phyloP scores from a whole-genome alignment of 306 rosid genomes.

The Urtica urens region DNA sequence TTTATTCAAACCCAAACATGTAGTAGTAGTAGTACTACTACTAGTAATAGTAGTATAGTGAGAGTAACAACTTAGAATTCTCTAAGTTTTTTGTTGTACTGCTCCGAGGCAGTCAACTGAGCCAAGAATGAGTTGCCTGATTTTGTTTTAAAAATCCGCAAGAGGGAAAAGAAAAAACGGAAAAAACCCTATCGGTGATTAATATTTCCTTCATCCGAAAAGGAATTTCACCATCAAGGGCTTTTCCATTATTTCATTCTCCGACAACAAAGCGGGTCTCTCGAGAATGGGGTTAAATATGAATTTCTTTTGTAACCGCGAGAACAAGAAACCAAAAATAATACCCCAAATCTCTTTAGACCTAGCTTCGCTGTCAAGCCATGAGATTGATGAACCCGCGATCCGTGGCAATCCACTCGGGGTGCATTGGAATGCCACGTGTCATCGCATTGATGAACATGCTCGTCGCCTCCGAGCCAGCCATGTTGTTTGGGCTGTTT shows the following conservation, averaged over 20 bases:
- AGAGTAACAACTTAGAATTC: conserved; percentile 1
- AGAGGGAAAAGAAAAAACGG: too few species aligned
- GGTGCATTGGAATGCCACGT: conserved; percentile 48
- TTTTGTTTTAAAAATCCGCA: too few species aligned
- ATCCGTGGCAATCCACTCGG: conserved; percentile 61
- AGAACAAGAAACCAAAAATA: too few species aligned
- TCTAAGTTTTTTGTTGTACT: conserved; percentile 7
- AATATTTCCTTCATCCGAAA: too few species aligned
- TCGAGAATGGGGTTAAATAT: too few species aligned
- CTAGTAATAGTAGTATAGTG: conserved; percentile 11
- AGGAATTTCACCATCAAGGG: too few species aligned
- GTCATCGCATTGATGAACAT: conserved; percentile 40
- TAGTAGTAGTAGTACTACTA: conserved; percentile 6
- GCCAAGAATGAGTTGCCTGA: conserved; percentile 75
- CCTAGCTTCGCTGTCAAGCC: conserved; percentile 41
- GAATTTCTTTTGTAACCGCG: too few species aligned
- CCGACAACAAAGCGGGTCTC: too few species aligned
- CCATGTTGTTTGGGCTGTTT: conserved; percentile 47
- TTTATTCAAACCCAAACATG: conserved; percentile 23
- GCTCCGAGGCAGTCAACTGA: conserved; percentile 24
- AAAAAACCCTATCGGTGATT: too few species aligned
- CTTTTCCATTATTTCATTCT: too few species aligned
- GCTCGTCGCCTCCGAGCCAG: conserved; percentile 74
- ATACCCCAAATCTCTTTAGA: too few species aligned
- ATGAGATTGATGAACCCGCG: conserved; percentile 52